Evolutionary conservation across 805 yeast genomes (phyloP).

Genomic region (Candida koratica): DNA sequence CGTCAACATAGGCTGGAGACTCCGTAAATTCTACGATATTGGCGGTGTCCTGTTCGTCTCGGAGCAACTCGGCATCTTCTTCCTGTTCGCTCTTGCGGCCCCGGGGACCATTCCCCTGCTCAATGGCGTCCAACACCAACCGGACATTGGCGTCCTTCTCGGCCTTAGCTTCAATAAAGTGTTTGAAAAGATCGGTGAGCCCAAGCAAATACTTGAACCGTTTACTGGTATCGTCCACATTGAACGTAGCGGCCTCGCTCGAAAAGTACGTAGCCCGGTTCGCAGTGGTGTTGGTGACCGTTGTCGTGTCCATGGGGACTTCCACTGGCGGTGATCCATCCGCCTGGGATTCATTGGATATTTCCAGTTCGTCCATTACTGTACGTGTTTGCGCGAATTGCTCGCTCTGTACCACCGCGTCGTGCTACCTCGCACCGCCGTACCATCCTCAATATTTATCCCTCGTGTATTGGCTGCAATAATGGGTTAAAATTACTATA

Average conservation of each 20-base stretch:
- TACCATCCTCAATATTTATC: too few relatives aligned
- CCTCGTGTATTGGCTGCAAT: too few relatives aligned
- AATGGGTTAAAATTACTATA: too few relatives aligned
- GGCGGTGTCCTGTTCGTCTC: constrained; percentile 62
- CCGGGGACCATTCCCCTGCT: constrained; percentile 28
- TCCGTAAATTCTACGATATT: constrained; percentile 47
- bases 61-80: constrained; percentile 88
- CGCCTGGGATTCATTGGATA: too few relatives aligned
- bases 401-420: too few relatives aligned
- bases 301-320: constrained; percentile 4
- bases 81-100: constrained; percentile 90
- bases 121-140: constrained; percentile 44
- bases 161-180: constrained; percentile 64
- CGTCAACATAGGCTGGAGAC: constrained; percentile 51
- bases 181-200: constrained; percentile 61
- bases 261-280: constrained; percentile 29
- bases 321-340: too few relatives aligned
- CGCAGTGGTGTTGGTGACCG: constrained; percentile 8
- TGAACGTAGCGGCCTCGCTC: constrained; percentile 38
- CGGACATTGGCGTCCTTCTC: constrained; percentile 55
- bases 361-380: too few relatives aligned
- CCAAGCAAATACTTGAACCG: constrained; percentile 66
- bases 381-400: too few relatives aligned
- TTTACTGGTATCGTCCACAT: constrained; percentile 57
- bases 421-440: too few relatives aligned